Conservation (phyloP, 2,329 filamentous ascomycete species). For the Purpureocillium takamizusanense region DNA sequence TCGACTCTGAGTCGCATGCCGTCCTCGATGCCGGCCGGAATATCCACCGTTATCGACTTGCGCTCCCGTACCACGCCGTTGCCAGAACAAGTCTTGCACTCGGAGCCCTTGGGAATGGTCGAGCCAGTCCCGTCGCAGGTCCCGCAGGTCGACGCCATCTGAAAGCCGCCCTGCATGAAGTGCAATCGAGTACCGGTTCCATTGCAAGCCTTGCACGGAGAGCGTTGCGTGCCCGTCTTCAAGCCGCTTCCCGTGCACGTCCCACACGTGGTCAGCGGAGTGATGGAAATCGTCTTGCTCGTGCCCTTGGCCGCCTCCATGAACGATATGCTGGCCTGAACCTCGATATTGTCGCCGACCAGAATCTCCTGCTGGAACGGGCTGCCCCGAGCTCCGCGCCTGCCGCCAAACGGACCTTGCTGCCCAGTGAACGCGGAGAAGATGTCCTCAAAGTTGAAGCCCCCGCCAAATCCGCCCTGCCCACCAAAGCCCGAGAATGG, state of each 20-base stretch:
- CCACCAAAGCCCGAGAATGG: slow-evolving; percentile 50
- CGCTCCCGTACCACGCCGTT: slow-evolving; percentile 77
- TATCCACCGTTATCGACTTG: slow-evolving; percentile 80
- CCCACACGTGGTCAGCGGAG: slow-evolving; percentile 70
- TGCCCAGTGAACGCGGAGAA: slow-evolving; percentile 75
- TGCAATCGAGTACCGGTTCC: slow-evolving; percentile 83
- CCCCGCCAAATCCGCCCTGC: slow-evolving; percentile 63
- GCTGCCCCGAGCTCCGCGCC: slow-evolving; percentile 40
- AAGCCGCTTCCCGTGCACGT: slow-evolving; percentile 78
- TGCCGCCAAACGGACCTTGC: slow-evolving; percentile 43
- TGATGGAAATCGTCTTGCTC: slow-evolving; percentile 78
- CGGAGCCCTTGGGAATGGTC: slow-evolving; percentile 66
- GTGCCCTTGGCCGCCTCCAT: slow-evolving; percentile 93
- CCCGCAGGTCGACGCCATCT: slow-evolving; percentile 86
- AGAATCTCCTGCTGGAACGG: slow-evolving; percentile 72
- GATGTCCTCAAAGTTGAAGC: slow-evolving; percentile 94
- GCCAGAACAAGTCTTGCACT: slow-evolving; percentile 73
- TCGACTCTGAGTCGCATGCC: slow-evolving; percentile 84
- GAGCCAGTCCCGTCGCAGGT: slow-evolving; percentile 73
- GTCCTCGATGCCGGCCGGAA: slow-evolving; percentile 91
- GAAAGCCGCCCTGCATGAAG: slow-evolving; percentile 86
- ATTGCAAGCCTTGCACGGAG: slow-evolving; percentile 69
- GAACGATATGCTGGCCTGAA: slow-evolving; percentile 87
- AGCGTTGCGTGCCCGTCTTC: slow-evolving; percentile 68
- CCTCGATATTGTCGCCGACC: slow-evolving; percentile 93